A percentile compares a stretch with the other conserved stretches of the same genome.
Evolutionary conservation across 2,329 filamentous ascomycete genomes (phyloP).

Genomic region (Arthrobotrys sinensis): DNA sequence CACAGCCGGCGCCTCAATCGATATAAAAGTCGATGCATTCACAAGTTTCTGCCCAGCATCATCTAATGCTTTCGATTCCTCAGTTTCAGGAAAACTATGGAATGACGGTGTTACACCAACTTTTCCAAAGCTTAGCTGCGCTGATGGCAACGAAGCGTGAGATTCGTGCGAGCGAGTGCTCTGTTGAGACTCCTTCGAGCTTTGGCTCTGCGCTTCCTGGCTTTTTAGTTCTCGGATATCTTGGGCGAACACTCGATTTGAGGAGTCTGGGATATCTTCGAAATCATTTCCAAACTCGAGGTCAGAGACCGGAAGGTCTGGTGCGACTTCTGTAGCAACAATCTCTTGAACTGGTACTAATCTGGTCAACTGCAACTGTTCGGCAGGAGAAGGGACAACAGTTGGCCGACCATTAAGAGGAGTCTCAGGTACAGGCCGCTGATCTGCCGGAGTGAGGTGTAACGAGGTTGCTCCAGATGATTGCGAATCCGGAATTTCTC

Average conservation of each 20-base stretch:
- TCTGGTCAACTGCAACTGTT: conserved; percentile 5
- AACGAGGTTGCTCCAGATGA: conserved; percentile 36
- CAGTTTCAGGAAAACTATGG: conserved; percentile 28
- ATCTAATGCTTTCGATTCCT: neutral
- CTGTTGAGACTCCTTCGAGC: conserved; percentile 41
- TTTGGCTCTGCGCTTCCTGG: conserved; percentile 44
- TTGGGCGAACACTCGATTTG: conserved; percentile 47
- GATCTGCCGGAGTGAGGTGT: conserved; percentile 16
- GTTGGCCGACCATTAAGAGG: conserved; percentile 17
- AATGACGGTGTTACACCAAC: conserved; percentile 49
- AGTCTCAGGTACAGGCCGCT: conserved; percentile 43
- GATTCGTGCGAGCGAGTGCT: conserved; percentile 24
- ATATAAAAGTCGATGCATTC: neutral
- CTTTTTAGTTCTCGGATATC: conserved; percentile 47
- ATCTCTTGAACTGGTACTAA: neutral
- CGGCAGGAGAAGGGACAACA: neutral
- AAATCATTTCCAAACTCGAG: conserved; percentile 6
- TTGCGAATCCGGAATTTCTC: conserved; percentile 53
- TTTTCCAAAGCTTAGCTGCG: conserved; percentile 50
- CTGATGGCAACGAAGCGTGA: conserved; percentile 47
- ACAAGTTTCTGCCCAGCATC: neutral
- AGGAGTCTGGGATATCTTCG: conserved; percentile 49
- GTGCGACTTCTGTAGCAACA: neutral
- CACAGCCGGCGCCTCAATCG: neutral
- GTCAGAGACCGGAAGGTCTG: neutral